Conservation (phyloP, 345 rosid genomes). For the Garcia nutans region DNA sequence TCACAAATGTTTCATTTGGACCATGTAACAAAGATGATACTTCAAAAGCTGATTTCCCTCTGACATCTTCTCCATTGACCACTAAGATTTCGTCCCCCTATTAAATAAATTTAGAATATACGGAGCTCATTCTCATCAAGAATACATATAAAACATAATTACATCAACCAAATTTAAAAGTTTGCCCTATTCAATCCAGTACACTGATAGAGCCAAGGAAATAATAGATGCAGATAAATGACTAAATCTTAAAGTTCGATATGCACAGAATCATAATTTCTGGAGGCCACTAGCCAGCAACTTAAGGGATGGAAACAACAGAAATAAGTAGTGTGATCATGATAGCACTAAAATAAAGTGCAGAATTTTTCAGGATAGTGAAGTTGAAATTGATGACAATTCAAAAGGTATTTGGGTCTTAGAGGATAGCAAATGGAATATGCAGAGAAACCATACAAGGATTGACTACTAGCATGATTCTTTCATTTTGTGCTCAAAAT, state of each 20-base stretch:
- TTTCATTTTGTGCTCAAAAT: not conserved
- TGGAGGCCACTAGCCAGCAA: not conserved
- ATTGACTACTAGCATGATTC: not conserved
- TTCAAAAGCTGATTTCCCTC: constrained; percentile 91
- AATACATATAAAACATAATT: not conserved
- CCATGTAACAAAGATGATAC: constrained; percentile 92
- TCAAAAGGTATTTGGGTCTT: not conserved
- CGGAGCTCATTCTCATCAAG: not conserved
- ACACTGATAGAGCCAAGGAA: not conserved
- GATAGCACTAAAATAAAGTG: not conserved
- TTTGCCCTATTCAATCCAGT: not conserved
- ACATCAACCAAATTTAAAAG: not conserved
- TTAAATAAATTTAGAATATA: constrained; percentile 17
- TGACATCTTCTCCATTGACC: constrained; percentile 75
- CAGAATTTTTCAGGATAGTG: not conserved
- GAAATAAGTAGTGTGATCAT: not conserved
- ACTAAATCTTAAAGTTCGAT: not conserved
- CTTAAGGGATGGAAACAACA: not conserved
- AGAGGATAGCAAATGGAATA: not conserved
- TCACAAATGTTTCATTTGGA: constrained; percentile 80
- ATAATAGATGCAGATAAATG: constrained; percentile 1
- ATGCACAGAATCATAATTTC: not conserved
- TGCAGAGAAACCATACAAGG: not conserved
- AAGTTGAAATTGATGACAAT: not conserved
- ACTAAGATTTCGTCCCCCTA: constrained; percentile 87